phyloP scores from a whole-genome alignment of 2,329 filamentous ascomycete genomes.

The Triangularia setosa region DNA sequence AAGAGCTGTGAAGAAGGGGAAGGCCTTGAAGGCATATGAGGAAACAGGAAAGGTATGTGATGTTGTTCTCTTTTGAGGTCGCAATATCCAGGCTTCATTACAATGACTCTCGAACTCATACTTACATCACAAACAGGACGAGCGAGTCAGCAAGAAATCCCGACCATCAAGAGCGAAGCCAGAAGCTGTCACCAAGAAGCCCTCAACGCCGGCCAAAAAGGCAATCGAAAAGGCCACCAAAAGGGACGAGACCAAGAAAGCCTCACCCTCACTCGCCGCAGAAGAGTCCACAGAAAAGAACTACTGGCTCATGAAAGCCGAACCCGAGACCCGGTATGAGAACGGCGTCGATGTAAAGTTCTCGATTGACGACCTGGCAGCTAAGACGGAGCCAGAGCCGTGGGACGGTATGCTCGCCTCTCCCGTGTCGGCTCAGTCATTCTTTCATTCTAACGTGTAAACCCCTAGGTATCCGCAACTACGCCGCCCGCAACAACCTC shows the following conservation, averaged over 20 bases:
- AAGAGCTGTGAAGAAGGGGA: too few relatives aligned
- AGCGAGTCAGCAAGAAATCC: constrained; percentile 14
- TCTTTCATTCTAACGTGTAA: background rate
- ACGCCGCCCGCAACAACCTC: constrained; percentile 79
- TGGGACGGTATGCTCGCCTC: constrained; percentile 71
- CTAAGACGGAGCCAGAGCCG: constrained; percentile 70
- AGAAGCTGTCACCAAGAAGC: background rate
- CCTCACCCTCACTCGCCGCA: background rate
- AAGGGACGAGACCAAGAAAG: background rate
- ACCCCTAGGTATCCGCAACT: constrained; percentile 49
- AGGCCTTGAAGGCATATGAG: background rate
- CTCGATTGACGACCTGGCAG: constrained; percentile 83
- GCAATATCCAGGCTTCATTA: background rate
- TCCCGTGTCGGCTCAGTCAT: background rate
- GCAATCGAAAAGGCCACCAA: background rate
- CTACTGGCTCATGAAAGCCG: constrained; percentile 83
- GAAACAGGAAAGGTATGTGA: background rate
- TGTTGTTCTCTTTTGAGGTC: background rate
- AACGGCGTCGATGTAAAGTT: constrained; percentile 88
- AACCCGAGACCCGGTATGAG: constrained; percentile 82
- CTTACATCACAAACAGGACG: background rate
- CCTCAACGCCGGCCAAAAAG: background rate
- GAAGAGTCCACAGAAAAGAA: constrained; percentile 12
- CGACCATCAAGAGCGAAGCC: constrained; percentile 5
- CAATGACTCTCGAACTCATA: background rate